Evolutionary conservation across 441 rosid genomes (phyloP), one percentile per base, ranked within the genome.

Genomic region (Biscutella laevigata): DNA sequence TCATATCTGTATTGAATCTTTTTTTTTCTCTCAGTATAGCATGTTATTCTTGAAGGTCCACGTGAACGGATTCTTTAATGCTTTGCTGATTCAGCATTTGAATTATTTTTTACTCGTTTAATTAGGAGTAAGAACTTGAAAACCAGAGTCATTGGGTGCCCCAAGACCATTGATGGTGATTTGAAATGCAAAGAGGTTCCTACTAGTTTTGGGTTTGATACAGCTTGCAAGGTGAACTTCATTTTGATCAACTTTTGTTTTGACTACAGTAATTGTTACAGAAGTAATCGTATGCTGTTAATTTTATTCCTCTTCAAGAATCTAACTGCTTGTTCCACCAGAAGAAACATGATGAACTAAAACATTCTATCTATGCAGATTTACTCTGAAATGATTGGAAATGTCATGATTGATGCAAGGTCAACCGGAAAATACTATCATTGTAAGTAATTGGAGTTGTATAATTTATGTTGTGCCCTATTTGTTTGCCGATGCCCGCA

Each of bases 121-220:
- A 53, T 49, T 65, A 94, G 97, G 94, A 53, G 63, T 60, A 89
- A 86, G 71, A 86, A 89, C 52, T 4, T 89, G 77, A 94, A 89
- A 75, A 74, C 97, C 39, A 70, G 67, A 21, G 99, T 94, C 50
- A 76, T 94, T 71, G 99, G 99, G 16, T 94, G 99, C 81, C 99
- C 99, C 33, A 94, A 94, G 74, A 94, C 99, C 34, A 94, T 94
- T 55, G 97, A 94, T 70, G 99, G 99, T 67, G 99, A 94, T 75
- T 76, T 94, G 76, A 94, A 94, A 77, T 80, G 82, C 81, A 86
- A 94, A 67, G 99, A 94, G 71, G 99, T 89, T 66, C 99, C 97
- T 2, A 35, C 82, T 37, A 94, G 99, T 75, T 94, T 94, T 72
- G 99, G 99, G 40, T 94, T 94, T 56, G 99, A 89, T 56, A 94